These are phyloP conservation scores for Ceratocystis alfenasii DNA, from an alignment of 2,329 filamentous ascomycete species.

Conservation along the genomic window DNA sequence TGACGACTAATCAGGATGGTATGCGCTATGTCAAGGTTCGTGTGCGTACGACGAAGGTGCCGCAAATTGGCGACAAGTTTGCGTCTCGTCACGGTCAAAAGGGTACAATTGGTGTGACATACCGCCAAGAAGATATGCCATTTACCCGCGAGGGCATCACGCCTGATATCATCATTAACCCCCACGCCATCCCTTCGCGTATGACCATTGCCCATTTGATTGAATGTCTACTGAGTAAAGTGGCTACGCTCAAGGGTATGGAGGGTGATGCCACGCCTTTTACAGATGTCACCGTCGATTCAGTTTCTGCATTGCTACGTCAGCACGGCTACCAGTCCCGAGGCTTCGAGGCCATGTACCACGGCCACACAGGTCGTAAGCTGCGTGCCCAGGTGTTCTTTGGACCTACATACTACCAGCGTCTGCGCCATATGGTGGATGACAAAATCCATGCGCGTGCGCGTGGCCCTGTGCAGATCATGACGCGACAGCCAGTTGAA, in stretches of 20 bases:
- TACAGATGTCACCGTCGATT: slow-evolving; percentile 92
- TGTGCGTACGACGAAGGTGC: slow-evolving; percentile 92
- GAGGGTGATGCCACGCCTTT: slow-evolving; percentile 98
- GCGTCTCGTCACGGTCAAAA: slow-evolving; percentile 98
- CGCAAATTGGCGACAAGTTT: slow-evolving; percentile 98
- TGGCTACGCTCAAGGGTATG: slow-evolving; percentile 81
- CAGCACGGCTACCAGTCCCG: slow-evolving; percentile 92
- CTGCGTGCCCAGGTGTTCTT: slow-evolving; percentile 90
- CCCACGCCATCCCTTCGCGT: slow-evolving; percentile 97
- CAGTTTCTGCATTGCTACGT: slow-evolving; percentile 72
- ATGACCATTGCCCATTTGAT: slow-evolving; percentile 99
- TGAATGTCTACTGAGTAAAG: slow-evolving; percentile 94
- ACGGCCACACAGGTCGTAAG: slow-evolving; percentile 92
- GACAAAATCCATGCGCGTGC: slow-evolving; percentile 99
- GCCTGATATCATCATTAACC: slow-evolving; percentile 97
- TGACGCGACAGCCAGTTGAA: slow-evolving; percentile 94
- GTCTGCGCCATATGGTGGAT: slow-evolving; percentile 97
- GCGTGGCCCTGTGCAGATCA: slow-evolving; percentile 88
- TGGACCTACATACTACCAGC: slow-evolving; percentile 96
- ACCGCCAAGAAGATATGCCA: slow-evolving; percentile 96
- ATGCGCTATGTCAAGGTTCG: slow-evolving; percentile 95
- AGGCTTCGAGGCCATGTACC: slow-evolving; percentile 98
- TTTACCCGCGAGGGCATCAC: slow-evolving; percentile 85
- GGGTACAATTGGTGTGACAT: slow-evolving; percentile 97
- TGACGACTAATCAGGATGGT: slow-evolving; percentile 91